phyloP scores from a whole-genome alignment of 768 basidiomycete genomes.

The Asterophora lycoperdoides region DNA sequence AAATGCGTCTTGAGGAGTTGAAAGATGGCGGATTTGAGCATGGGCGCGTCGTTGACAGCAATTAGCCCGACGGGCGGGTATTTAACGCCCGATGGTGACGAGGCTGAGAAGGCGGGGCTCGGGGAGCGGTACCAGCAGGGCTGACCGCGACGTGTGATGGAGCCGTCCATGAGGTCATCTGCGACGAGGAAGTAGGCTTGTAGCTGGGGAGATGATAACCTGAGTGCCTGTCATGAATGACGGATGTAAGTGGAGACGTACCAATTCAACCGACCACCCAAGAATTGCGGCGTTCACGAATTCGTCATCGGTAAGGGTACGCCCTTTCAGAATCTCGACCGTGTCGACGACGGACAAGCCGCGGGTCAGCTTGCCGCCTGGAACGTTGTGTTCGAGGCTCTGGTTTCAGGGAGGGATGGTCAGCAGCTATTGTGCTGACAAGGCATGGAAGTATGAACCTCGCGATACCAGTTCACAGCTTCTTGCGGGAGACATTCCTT shows the following conservation, averaged over 20 bases:
- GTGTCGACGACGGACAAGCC: conserved; percentile 94
- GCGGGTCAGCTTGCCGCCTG: conserved; percentile 92
- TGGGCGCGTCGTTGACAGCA: conserved; percentile 93
- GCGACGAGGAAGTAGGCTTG: conserved; percentile 97
- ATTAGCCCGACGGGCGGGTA: conserved; percentile 61
- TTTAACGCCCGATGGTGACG: not conserved
- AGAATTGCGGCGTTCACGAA: conserved; percentile 85
- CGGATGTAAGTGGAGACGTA: conserved; percentile 31
- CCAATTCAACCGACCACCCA: conserved; percentile 95
- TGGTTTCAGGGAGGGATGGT: conserved; percentile 22
- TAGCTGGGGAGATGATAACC: conserved; percentile 45
- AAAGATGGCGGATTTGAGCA: conserved; percentile 95
- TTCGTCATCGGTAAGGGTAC: conserved; percentile 68
- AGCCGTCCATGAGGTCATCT: conserved; percentile 97
- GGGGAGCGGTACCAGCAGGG: conserved; percentile 82
- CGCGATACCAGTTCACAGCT: conserved; percentile 77
- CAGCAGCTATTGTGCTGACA: not conserved
- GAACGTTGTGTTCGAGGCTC: conserved; percentile 91
- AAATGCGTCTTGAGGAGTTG: conserved; percentile 85
- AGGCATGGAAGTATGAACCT: conserved; percentile 44
- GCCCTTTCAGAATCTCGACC: conserved; percentile 79
- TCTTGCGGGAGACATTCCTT: conserved; percentile 77
- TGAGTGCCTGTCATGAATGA: not conserved
- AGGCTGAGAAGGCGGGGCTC: conserved; percentile 9
- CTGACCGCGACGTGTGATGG: conserved; percentile 88